Base-by-base conservation (phyloP, 2,329 filamentous ascomycete species). In the Ophiocordyceps unilateralis region DNA sequence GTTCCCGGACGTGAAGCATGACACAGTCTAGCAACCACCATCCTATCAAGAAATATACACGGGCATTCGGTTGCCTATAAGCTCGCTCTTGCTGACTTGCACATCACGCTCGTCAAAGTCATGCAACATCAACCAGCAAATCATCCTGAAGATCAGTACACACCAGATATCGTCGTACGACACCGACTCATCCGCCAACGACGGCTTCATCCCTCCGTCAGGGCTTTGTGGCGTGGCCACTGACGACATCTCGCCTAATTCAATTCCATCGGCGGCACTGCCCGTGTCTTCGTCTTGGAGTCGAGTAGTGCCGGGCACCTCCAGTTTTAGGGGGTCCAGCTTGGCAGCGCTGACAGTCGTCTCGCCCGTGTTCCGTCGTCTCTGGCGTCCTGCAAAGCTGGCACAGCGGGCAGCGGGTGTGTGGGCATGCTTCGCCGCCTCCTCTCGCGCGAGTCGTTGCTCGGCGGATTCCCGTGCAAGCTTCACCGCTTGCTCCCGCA, bases 111-210 rank as follows among this genome's bases (percentile, higher is more conserved):
- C 70, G 52, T 72, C 60, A 42, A 76, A 75, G 49, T 76, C 69
- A 49, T 76, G 71, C 46, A 76, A 55, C 56, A 70, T 61, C 42
- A 75, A 54, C 73, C 71, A 75, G 51, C 70, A 74, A 21, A 75
- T 59, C 72, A 75, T 76, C 22, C 71, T 58, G 47, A 75, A 70
- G 4, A 74, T 61, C 17, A 76, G 55, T 8, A 66, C 67, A 48
- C 68, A 70, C 71, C 71, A 75, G n/a, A 73, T 64, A 8, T 65
- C 60, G 38, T 63, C 60, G 38, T 60, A 55, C n/a, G 53, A 53
- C 12, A 53, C 55, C 5, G 47, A 43, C 41, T 55, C 45, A 2
- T 50, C 43, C 9, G 51, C 50, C 32, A 60, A 48, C 11, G 49
- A 41, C 9, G 42, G 14, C 21, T 14, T 39, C 21, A 7, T 9